Conservation (phyloP, 2,329 filamentous ascomycete genomes). For the Parasarocladium wereldwijsianum region DNA sequence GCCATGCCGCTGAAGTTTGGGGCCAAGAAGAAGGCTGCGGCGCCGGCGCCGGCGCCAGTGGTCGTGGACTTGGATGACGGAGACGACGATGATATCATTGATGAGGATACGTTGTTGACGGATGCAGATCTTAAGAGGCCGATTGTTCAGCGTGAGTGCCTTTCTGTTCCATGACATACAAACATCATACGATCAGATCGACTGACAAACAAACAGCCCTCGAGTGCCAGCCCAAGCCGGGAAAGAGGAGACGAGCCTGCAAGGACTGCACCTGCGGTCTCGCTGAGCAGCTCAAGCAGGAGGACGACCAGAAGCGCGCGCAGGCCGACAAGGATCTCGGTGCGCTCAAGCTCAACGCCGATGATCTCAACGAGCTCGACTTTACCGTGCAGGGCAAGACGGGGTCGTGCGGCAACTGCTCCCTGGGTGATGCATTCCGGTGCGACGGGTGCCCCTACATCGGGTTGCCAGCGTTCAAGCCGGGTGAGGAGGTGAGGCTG, state of each 20-base stretch:
- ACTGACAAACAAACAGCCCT: conserved; percentile 35
- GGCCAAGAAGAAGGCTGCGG: conserved; percentile 20
- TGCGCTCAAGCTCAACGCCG: conserved; percentile 54
- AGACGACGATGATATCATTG: conserved; percentile 72
- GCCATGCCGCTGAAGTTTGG: conserved; percentile 29
- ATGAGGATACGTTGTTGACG: conserved; percentile 75
- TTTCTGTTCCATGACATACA: conserved; percentile 5
- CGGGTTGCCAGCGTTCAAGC: conserved; percentile 89
- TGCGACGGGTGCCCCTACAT: conserved; percentile 68
- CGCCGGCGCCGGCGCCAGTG: conserved; percentile 34
- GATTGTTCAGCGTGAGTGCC: conserved; percentile 61
- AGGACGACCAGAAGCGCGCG: conserved; percentile 61
- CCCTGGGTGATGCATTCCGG: conserved; percentile 78
- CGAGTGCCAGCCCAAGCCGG: conserved; percentile 75
- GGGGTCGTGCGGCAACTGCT: conserved; percentile 87
- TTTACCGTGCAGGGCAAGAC: conserved; percentile 97
- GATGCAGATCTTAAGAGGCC: conserved; percentile 71
- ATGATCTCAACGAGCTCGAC: conserved; percentile 76
- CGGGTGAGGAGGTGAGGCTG: conserved; percentile 82
- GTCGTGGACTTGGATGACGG: conserved; percentile 35
- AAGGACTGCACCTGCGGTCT: conserved; percentile 97
- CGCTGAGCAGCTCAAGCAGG: conserved; percentile 69
- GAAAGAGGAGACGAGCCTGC: conserved; percentile 83
- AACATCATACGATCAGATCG: conserved; percentile 10
- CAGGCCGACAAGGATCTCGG: conserved; percentile 51